Evolutionary conservation across 192 early-diverging fungal species (phyloP).

Genomic region (Podila clonocystis): DNA sequence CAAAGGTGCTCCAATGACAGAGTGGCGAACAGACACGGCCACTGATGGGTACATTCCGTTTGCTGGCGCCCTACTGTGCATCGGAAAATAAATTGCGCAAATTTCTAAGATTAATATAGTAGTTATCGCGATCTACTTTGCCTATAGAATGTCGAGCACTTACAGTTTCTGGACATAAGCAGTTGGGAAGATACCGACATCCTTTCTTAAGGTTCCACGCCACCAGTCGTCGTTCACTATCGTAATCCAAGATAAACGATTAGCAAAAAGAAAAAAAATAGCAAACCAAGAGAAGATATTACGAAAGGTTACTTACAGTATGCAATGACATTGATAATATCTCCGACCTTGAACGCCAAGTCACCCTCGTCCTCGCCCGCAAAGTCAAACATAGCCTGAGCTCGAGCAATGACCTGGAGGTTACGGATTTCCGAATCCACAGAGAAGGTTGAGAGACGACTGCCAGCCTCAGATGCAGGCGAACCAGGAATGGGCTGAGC

Average conservation of each 20-base stretch:
- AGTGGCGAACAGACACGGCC: slow-evolving; percentile 33
- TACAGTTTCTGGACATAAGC: slow-evolving; percentile 41
- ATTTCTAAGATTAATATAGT: not conserved
- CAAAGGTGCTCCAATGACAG: slow-evolving; percentile 16
- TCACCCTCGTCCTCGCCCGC: slow-evolving; percentile 46
- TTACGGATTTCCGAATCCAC: slow-evolving; percentile 18
- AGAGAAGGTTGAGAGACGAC: slow-evolving; percentile 12
- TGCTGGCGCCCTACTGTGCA: slow-evolving; percentile 12
- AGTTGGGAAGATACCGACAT: slow-evolving; percentile 48
- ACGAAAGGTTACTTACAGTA: slow-evolving; percentile 21
- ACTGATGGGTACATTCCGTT: slow-evolving; percentile 30
- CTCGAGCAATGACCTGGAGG: slow-evolving; percentile 45
- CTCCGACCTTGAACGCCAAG: slow-evolving; percentile 50
- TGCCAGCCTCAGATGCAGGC: slow-evolving; percentile 28
- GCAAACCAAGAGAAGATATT: not conserved
- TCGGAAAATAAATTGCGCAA: not conserved
- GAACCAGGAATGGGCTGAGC: slow-evolving; percentile 16
- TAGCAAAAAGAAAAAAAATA: not conserved
- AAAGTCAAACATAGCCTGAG: slow-evolving; percentile 50
- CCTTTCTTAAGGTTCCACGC: slow-evolving; percentile 37
- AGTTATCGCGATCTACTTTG: no score
- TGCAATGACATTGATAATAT: slow-evolving; percentile 46
- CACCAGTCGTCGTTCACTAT: slow-evolving; percentile 52
- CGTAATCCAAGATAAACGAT: not conserved
- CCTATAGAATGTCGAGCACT: not conserved